These are phyloP conservation scores for Mycena capillaripes DNA, from an alignment of 768 basidiomycete genomes.

Conservation along the genomic window DNA sequence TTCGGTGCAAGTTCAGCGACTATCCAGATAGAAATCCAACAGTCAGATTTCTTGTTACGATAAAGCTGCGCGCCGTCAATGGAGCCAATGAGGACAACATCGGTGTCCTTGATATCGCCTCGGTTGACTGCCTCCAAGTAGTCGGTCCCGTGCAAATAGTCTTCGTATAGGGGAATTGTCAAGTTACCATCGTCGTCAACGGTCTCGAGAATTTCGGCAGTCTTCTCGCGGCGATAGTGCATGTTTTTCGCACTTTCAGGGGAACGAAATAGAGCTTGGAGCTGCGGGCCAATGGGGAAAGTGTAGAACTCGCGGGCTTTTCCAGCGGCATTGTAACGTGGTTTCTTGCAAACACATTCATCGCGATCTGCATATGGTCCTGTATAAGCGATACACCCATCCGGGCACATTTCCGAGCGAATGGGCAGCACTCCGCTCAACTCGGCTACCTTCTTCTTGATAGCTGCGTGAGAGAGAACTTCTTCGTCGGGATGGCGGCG, in stretches of 20 bases:
- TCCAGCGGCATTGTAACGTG: not conserved
- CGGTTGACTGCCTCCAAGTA: not conserved
- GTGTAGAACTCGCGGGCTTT: not conserved
- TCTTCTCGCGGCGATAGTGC: slow-evolving; percentile 1
- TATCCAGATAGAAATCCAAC: not conserved
- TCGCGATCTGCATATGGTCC: not conserved
- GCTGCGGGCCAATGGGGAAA: not conserved
- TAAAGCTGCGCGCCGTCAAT: not conserved
- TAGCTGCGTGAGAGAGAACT: not conserved
- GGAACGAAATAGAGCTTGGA: not conserved
- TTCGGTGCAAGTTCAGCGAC: not conserved
- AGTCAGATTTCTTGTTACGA: not conserved
- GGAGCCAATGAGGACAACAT: not conserved
- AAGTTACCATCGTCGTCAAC: not conserved
- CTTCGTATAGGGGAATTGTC: not conserved
- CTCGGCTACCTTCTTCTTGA: slow-evolving; percentile 13
- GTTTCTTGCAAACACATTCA: not conserved
- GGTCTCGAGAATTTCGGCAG: not conserved
- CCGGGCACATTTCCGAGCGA: not conserved
- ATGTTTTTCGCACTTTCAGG: not conserved
- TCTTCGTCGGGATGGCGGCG: slow-evolving; percentile 5
- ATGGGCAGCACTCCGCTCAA: not conserved
- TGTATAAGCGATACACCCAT: not conserved
- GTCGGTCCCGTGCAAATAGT: not conserved
- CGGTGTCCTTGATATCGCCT: not conserved